A percentile compares a stretch with the other conserved stretches of the same genome.
Conservation (phyloP, 208 protist genomes). For the Trypanosoma brucei region DNA sequence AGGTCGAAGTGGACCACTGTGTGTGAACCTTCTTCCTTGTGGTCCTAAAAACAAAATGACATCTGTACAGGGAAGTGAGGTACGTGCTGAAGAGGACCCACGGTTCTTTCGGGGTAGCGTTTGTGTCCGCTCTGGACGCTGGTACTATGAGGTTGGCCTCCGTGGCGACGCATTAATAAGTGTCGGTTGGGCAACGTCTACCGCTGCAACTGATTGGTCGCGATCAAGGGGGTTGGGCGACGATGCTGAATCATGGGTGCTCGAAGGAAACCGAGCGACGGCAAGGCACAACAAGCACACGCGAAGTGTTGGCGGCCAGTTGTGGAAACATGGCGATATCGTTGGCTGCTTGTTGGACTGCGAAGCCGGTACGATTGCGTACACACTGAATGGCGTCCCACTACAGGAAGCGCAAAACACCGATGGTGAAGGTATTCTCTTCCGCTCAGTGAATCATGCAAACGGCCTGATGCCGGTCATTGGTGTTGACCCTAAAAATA, state of each 20-base stretch:
- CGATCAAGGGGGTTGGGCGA: constrained; percentile 46
- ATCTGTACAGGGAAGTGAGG: constrained; percentile 26
- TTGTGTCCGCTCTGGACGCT: constrained; percentile 59
- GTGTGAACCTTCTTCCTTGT: constrained; percentile 39
- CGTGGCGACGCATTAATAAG: constrained; percentile 36
- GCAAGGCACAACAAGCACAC: constrained; percentile 65
- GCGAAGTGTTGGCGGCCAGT: constrained; percentile 37
- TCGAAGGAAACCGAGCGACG: constrained; percentile 76
- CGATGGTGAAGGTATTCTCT: constrained; percentile 23
- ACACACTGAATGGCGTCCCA: constrained; percentile 74
- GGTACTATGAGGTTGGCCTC: constrained; percentile 87
- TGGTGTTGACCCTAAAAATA: constrained; percentile 48
- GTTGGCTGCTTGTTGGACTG: constrained; percentile 87
- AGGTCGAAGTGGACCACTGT: constrained; percentile 59
- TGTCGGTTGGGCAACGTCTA: constrained; percentile 52
- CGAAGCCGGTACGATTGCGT: constrained; percentile 61
- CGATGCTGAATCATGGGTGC: constrained; percentile 71
- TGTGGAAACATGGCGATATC: constrained; percentile 81
- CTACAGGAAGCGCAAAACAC: constrained; percentile 31
- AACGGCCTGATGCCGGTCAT: constrained; percentile 34
- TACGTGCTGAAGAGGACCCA: constrained; percentile 44
- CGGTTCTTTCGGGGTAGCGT: constrained; percentile 67
- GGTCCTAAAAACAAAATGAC: constrained; percentile 32
- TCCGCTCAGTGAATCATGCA: constrained; percentile 25
- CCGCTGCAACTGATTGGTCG: constrained; percentile 23